Evolutionary conservation across 2,329 filamentous ascomycete genomes (phyloP).

Genomic region (Ceratocystis albifundus): DNA sequence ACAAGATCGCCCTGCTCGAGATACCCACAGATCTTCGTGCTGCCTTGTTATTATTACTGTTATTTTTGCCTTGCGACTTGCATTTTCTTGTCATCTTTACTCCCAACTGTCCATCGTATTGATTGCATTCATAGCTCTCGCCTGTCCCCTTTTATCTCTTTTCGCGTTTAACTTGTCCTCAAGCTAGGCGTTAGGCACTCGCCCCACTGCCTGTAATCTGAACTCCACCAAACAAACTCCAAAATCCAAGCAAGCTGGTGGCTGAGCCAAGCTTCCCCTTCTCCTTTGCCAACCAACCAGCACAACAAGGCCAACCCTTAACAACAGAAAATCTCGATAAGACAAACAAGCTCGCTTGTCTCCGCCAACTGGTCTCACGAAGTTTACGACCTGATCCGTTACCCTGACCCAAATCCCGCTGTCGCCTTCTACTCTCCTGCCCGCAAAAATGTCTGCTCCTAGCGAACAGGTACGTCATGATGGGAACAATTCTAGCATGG

Average conservation of each 20-base stretch:
- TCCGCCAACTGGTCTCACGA: background rate
- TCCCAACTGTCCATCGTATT: background rate
- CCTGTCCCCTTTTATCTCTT: no score
- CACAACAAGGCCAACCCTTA: background rate
- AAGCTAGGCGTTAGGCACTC: background rate
- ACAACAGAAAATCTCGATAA: background rate
- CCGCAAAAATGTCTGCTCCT: conserved; percentile 34
- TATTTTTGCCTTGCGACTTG: no score
- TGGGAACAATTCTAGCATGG: conserved; percentile 25
- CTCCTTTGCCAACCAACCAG: background rate
- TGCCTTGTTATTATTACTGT: no score
- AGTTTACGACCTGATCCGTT: background rate
- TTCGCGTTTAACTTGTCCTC: no score
- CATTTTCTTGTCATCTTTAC: background rate
- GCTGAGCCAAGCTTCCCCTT: background rate
- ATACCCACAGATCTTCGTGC: no score
- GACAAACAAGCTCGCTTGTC: background rate
- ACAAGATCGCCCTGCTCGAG: no score
- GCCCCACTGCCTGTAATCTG: background rate
- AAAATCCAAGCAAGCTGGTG: background rate
- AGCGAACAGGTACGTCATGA: conserved; percentile 33
- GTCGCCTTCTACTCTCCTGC: background rate
- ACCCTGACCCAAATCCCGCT: background rate
- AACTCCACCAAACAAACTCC: background rate
- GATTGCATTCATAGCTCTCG: background rate